Base-by-base conservation (phyloP, 371 early-diverging fungal species). In the Mucor irregularis region DNA sequence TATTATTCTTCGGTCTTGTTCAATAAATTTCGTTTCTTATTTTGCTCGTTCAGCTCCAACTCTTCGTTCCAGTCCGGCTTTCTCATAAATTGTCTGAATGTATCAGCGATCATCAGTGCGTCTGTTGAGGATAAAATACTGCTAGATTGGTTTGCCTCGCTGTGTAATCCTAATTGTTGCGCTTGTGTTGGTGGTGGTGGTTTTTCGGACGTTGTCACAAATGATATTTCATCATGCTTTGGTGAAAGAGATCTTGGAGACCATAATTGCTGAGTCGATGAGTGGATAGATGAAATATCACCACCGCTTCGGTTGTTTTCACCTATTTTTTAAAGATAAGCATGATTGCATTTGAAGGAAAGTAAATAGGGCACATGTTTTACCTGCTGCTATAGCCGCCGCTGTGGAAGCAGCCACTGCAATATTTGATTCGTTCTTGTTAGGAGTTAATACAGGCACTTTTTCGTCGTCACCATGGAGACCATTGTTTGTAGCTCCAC, bases 1-100 rank as follows among this genome's bases (percentile, higher is more conserved):
- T n/a, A n/a, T n/a, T n/a, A n/a, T n/a, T n/a, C n/a, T n/a, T n/a
- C n/a, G n/a, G n/a, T n/a, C n/a, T n/a, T n/a, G n/a, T n/a, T n/a
- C n/a, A n/a, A n/a, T n/a, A n/a, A n/a, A n/a, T n/a, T n/a, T n/a
- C n/a, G n/a, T 17, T 52, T 55, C 22, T 53, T 50, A 19, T 53
- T 49, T 31, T 59, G 60, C 14, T 61, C 60, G 34, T 62, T 58
- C 34, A 68, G 61, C 22, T 72, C 69, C 7, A 62, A 44, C 30
- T 59, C 59, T 42, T 74, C 78, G 37, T 66, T 73, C 80, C 80
- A 79, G 31, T 76, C 76, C 13, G 80, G 80, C 51, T 79, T 79
- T 50, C 80, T 70, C 76, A 79, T 72, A 28, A 71, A 70, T 33
- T 76, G 74, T 30, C 80, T 61, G 45, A 79, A 79, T 1, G 76